Conservation (phyloP, 2,329 filamentous ascomycete species). For the Pseudogymnoascus sp. region DNA sequence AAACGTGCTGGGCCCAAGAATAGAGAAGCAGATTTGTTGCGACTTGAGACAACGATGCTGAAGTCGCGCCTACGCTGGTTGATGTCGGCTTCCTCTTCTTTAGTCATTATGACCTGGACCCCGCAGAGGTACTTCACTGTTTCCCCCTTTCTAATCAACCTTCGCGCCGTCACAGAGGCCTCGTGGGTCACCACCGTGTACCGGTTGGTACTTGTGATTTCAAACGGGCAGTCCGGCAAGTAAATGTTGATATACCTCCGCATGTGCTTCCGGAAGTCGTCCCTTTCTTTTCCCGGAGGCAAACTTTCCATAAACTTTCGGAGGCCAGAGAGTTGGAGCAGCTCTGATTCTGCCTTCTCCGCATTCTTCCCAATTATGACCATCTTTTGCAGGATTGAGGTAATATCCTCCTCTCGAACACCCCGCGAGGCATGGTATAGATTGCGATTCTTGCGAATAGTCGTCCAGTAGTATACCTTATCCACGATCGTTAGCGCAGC, state of each 20-base stretch:
- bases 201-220: constrained; percentile 87
- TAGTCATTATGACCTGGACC: constrained; percentile 85
- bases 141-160: constrained; percentile 71
- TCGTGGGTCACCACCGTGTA: constrained; percentile 90
- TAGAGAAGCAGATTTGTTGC: constrained; percentile 82
- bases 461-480: constrained; percentile 93
- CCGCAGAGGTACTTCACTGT: constrained; percentile 85
- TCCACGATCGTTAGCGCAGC: constrained; percentile 10
- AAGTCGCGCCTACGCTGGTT: constrained; percentile 84
- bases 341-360: constrained; percentile 59
- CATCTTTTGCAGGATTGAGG: constrained; percentile 54
- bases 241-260: constrained; percentile 91
- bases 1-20: constrained; percentile 95
- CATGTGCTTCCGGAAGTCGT: constrained; percentile 79
- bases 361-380: constrained; percentile 70
- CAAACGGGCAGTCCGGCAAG: constrained; percentile 86
- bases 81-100: constrained; percentile 79
- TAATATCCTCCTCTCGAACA: constrained; percentile 57
- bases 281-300: constrained; percentile 69
- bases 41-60: constrained; percentile 89
- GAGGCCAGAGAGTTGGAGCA: constrained; percentile 68
- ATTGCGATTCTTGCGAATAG: constrained; percentile 85
- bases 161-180: constrained; percentile 76
- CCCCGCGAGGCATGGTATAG: constrained; percentile 81
- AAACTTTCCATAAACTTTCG: constrained; percentile 63